phyloP scores from a whole-genome alignment of 139 green algal genomes.

The Coelastrella sp. region DNA sequence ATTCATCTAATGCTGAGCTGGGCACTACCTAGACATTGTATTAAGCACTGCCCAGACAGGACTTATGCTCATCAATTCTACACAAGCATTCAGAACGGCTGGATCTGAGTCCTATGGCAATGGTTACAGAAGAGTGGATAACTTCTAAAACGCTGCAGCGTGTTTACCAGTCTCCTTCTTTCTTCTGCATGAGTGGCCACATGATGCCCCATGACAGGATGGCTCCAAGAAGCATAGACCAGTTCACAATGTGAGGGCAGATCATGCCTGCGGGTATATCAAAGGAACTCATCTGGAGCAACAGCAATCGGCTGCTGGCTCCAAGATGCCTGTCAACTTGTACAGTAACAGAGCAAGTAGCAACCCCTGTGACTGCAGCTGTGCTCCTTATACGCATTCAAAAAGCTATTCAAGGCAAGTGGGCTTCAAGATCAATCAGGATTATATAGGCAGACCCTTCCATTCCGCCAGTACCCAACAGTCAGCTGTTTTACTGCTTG shows the following conservation, averaged over 20 bases:
- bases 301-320: not conserved
- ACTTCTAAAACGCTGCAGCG: not conserved
- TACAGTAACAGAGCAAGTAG: not conserved
- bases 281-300: not conserved
- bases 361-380: not conserved
- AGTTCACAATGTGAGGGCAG: constrained; percentile 61
- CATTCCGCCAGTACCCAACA: not conserved
- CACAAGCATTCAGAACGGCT: no score
- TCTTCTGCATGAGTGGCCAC: constrained; percentile 58
- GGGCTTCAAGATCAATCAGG: not conserved
- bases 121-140: no score
- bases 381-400: no score
- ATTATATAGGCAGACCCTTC: not conserved
- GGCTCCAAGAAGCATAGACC: constrained; percentile 62
- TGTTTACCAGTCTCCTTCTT: constrained; percentile 54
- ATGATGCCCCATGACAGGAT: constrained; percentile 61
- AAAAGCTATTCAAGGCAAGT: no score
- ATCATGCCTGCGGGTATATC: constrained; percentile 49
- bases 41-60: no score
- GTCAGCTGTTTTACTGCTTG: not conserved
- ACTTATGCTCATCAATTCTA: no score
- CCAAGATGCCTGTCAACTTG: no score
- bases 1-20: no score
- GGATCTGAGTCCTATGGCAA: no score
- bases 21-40: no score